phyloP scores from a whole-genome alignment of 2,329 filamentous ascomycete species.

The Nannizziopsis arthrosporioides region DNA sequence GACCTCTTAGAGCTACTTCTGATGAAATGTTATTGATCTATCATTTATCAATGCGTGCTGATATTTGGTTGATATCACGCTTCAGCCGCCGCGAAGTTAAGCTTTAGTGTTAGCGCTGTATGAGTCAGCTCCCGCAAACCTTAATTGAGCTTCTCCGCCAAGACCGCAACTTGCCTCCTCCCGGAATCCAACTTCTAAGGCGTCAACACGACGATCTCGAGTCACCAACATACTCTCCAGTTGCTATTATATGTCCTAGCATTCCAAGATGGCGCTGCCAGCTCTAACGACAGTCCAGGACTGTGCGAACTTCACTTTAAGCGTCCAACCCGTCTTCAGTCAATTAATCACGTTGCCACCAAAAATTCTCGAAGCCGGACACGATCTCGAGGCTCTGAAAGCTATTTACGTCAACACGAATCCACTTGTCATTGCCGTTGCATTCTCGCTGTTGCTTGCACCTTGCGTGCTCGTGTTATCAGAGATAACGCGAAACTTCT shows the following conservation, averaged over 20 bases:
- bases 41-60: too few species aligned
- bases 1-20: too few species aligned
- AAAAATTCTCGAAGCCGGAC: slow-evolving; percentile 49
- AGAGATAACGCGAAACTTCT: slow-evolving; percentile 86
- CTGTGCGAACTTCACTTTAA: slow-evolving; percentile 62
- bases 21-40: too few species aligned
- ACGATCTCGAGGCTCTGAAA: slow-evolving; percentile 50
- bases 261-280: slow-evolving; percentile 49
- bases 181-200: too few species aligned
- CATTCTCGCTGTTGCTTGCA: slow-evolving; percentile 58
- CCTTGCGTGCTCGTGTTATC: slow-evolving; percentile 61
- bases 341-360: slow-evolving; percentile 60
- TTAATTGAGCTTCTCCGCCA: too few species aligned
- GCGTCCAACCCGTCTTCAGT: slow-evolving; percentile 61
- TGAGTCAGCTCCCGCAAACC: too few species aligned
- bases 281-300: slow-evolving; percentile 58
- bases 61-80: too few species aligned
- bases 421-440: slow-evolving; percentile 65
- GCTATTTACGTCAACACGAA: slow-evolving; percentile 75
- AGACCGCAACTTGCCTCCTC: too few species aligned
- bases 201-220: background rate
- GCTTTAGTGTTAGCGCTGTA: background rate
- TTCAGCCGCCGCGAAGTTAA: background rate
- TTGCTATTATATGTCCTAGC: background rate
- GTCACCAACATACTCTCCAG: background rate